Percentiles rank a stretch among this genome's conserved stretches.
phyloP scores from a whole-genome alignment of 2,329 filamentous ascomycete species.

The Didymella sp. region DNA sequence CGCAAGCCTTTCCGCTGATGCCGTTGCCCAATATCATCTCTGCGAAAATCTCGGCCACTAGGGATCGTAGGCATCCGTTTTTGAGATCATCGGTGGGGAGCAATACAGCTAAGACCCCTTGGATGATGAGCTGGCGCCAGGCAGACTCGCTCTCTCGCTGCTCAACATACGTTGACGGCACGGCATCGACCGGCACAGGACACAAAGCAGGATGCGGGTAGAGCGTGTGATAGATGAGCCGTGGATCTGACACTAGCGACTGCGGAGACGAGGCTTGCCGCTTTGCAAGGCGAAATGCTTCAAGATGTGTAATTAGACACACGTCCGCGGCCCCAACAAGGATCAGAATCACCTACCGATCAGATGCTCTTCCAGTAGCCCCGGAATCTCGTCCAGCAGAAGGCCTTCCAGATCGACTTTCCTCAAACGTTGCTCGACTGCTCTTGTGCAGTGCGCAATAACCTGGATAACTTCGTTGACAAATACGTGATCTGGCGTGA shows the following conservation, averaged over 20 bases:
- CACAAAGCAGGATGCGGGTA: slow-evolving; percentile 81
- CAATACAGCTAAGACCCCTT: slow-evolving; percentile 80
- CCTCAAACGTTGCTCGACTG: slow-evolving; percentile 83
- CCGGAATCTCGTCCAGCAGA: slow-evolving; percentile 85
- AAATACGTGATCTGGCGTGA: slow-evolving; percentile 89
- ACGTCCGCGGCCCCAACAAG: slow-evolving; percentile 24
- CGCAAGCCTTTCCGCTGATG: slow-evolving; percentile 78
- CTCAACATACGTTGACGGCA: slow-evolving; percentile 59
- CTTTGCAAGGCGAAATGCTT: slow-evolving; percentile 74
- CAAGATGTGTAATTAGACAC: slow-evolving; percentile 34
- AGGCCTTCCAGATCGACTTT: slow-evolving; percentile 83
- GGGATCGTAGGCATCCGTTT: slow-evolving; percentile 81
- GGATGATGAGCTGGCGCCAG: slow-evolving; percentile 88
- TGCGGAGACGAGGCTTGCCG: slow-evolving; percentile 64
- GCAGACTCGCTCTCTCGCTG: slow-evolving; percentile 79
- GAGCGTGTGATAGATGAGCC: slow-evolving; percentile 81
- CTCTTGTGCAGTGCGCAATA: slow-evolving; percentile 89
- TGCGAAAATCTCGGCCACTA: slow-evolving; percentile 87
- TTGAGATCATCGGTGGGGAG: slow-evolving; percentile 91
- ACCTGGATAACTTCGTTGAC: slow-evolving; percentile 87
- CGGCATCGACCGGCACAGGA: slow-evolving; percentile 70
- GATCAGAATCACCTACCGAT: slow-evolving; percentile 64
- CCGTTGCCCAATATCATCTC: slow-evolving; percentile 88
- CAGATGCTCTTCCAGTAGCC: slow-evolving; percentile 80
- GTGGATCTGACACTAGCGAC: slow-evolving; percentile 67